Conservation (phyloP, 1,284 basidiomycete species). For the Ganoderma leucocontextum region DNA sequence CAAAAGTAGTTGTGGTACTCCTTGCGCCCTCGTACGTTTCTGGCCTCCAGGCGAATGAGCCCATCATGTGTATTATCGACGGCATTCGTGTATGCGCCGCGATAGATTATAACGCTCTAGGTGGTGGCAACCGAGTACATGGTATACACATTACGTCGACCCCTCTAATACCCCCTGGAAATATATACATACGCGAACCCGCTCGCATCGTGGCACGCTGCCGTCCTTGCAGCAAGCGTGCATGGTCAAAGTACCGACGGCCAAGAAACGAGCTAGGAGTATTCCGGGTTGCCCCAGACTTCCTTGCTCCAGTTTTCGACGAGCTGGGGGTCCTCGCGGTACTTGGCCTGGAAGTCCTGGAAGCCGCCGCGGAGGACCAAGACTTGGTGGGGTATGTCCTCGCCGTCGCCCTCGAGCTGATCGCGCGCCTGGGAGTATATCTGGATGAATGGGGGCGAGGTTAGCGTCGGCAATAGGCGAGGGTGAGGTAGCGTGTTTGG, state of each 20-base stretch:
- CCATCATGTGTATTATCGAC: background rate
- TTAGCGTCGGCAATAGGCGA: background rate
- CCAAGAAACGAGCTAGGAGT: conserved; percentile 10
- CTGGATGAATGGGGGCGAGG: conserved; percentile 44
- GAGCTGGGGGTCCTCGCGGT: conserved; percentile 73
- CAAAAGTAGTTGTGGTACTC: background rate
- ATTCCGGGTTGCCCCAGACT: conserved; percentile 53
- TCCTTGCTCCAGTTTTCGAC: conserved; percentile 79
- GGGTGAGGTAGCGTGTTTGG: background rate
- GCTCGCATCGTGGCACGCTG: background rate
- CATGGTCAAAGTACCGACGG: background rate
- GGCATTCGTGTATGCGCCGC: background rate
- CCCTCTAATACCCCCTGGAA: background rate
- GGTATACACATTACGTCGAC: background rate
- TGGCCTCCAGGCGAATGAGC: background rate
- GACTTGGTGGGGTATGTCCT: conserved; percentile 60
- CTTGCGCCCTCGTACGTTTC: background rate
- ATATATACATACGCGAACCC: conserved; percentile 2
- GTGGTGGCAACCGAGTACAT: conserved; percentile 6
- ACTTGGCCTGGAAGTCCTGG: conserved; percentile 70
- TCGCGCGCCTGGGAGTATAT: conserved; percentile 71
- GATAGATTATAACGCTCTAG: conserved; percentile 8
- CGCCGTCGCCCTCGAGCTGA: conserved; percentile 45
- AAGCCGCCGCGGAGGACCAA: conserved; percentile 77
- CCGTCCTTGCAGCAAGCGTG: background rate